Evolutionary conservation across 352 stramenopile genomes (phyloP), one percentile per base, ranked within the genome.

Genomic region (Globisporangium alternatum): DNA sequence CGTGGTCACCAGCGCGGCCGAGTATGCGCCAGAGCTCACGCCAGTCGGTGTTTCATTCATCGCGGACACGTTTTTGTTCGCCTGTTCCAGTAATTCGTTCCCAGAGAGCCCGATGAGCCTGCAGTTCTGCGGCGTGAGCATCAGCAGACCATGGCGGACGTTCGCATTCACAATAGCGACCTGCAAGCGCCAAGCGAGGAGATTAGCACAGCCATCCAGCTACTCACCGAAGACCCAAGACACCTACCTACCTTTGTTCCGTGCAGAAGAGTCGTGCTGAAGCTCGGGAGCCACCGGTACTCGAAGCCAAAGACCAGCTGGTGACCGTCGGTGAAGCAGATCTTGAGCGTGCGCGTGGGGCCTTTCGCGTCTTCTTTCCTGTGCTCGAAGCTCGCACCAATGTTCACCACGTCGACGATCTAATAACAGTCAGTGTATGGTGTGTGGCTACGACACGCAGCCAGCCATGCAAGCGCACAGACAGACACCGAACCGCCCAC

Each of bases 381-480:
- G 52, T 88, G 75, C 65, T 93, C 81, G 37, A 80, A 81, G 63
- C 76, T 91, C n/a, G 84, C 83, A 43, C 79, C 82, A 59, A 95
- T 85, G 51, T 95, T 95, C 48, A 82, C 80, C 12, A 91, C 71
- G 60, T 95, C 83, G 33, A 95, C 82, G 37, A 94, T 74, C 85
- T 93, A 55, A 22, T 12, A 62, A 39, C 21, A 58, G 2, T 28
- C 21, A 31, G 31, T 58, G n/a, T 31, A 30, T 56, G 9, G n/a
- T 6, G 10, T 25, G 49, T 41, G 28, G 28, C 49, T 37, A 41
- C 28, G 30, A 13, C 28, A 12, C 15, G 15, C 17, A 53, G 25
- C 21, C 37, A 48, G 22, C 9, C 6, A n/a, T 39, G 22, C 55
- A 66, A 57, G 59, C 28, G 44, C 17, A 60, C 22, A 30, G 10